Base-by-base conservation (phyloP, 2,329 filamentous ascomycete genomes). In the Phaeoacremonium minimum region DNA sequence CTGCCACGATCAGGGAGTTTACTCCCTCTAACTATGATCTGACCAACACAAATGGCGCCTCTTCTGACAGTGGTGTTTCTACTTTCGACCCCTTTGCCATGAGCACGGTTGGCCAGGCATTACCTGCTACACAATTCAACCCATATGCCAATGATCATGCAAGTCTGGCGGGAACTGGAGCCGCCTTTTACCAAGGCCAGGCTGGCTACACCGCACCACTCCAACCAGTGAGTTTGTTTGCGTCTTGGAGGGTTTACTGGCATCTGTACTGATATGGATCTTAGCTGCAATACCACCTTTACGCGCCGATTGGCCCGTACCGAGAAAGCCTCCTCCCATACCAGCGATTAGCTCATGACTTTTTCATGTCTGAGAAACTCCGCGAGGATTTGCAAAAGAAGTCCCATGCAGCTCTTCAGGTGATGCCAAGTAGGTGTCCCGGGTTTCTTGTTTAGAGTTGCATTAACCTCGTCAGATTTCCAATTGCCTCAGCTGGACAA, bases 361-460 rank as follows among this genome's bases (percentile, higher is more conserved):
- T 97, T 46, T 98, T 98, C 60, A 76, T 97, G 29, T 80, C 88
- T 1, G 90, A 95, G 51, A 82, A 87, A 41, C 63, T 95, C 6
- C 77, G 93, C 37, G 87, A 96, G 63, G 89, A 96, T 19, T 66
- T 95, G 44, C 88, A 95, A 54, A 88, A 85, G 62, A 95, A 91
- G 62, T 74, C 85, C 1, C 90, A 95, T 51, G 87, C 91, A 18
- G 80, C 87, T 5, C 73, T 87, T 36, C 91, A 96, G 57, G 83
- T 87, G 7, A 78, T 96, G 47, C 85, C 88, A 28, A 94, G 79
- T 78, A 70, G 57, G 69, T 61, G n/a, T n/a, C n/a, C n/a, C n/a
- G n/a, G n/a, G n/a, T 46, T 31, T 18, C 6, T 31, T 15, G 13
- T 15, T 32, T 28, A 15, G 14, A 15, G n/a, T 8, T 4, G 4